phyloP scores from a whole-genome alignment of 192 early-diverging fungal species.

The Podila verticillata region DNA sequence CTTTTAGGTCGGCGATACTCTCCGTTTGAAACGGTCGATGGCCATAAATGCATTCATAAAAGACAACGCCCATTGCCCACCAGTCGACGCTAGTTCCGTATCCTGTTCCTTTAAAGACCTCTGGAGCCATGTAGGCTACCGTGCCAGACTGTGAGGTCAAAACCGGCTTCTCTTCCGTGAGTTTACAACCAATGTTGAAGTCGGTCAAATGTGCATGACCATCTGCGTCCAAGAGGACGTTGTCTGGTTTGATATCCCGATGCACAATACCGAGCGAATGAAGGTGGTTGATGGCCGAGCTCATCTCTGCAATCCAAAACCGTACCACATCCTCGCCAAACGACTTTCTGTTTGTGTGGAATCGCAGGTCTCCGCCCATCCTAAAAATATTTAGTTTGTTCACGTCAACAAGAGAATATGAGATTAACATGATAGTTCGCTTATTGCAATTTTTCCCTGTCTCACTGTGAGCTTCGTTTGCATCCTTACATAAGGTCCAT shows the following conservation, averaged over 20 bases:
- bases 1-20: slow-evolving; percentile 27
- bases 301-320: slow-evolving; percentile 90
- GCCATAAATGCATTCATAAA: slow-evolving; percentile 87
- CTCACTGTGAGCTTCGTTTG: neutral
- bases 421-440: too few species aligned
- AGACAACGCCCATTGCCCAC: slow-evolving; percentile 93
- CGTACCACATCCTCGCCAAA: slow-evolving; percentile 81
- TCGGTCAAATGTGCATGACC: slow-evolving; percentile 95
- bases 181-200: slow-evolving; percentile 92
- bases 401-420: too few species aligned
- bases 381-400: slow-evolving; percentile 39
- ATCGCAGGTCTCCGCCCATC: slow-evolving; percentile 87
- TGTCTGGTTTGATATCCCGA: slow-evolving; percentile 94
- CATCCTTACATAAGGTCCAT: slow-evolving; percentile 81
- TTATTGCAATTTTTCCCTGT: neutral
- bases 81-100: slow-evolving; percentile 94
- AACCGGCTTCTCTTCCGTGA: slow-evolving; percentile 62
- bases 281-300: slow-evolving; percentile 82
- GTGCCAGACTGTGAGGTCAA: slow-evolving; percentile 91
- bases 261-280: slow-evolving; percentile 89
- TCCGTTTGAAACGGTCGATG: slow-evolving; percentile 39
- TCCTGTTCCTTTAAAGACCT: slow-evolving; percentile 73
- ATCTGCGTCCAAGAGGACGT: slow-evolving; percentile 75
- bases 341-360: slow-evolving; percentile 75
- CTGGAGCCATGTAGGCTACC: slow-evolving; percentile 92